Conservation (phyloP, 169 alveolate species). For the Miamiensis avidus region DNA sequence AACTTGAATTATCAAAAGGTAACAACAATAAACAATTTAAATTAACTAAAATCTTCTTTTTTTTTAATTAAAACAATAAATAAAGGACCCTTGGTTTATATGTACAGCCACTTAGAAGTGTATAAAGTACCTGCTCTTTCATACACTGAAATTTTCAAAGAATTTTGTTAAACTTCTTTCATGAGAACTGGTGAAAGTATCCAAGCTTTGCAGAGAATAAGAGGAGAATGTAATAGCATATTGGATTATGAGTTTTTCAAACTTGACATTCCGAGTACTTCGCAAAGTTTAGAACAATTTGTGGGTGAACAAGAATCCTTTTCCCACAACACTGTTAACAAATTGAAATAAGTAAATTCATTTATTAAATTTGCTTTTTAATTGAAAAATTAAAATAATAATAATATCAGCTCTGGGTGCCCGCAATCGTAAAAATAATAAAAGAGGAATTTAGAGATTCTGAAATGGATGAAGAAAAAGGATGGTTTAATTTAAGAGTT, state of each 20-base stretch:
- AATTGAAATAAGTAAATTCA: slow-evolving; percentile 39
- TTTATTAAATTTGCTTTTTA: no score
- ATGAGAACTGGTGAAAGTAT: slow-evolving; percentile 53
- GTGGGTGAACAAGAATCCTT: slow-evolving; percentile 51
- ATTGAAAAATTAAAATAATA: no score
- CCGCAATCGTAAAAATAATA: slow-evolving; percentile 51
- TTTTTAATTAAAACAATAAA: no score
- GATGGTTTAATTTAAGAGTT: slow-evolving; percentile 83
- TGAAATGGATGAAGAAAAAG: slow-evolving; percentile 39
- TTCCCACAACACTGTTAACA: slow-evolving; percentile 37
- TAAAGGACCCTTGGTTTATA: slow-evolving; percentile 1
- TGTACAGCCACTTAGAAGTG: slow-evolving; percentile 34
- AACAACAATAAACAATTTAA: slow-evolving; percentile 55
- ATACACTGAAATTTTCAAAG: slow-evolving; percentile 52
- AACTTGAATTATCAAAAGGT: slow-evolving; percentile 81
- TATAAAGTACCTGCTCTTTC: slow-evolving; percentile 43
- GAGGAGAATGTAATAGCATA: slow-evolving; percentile 61
- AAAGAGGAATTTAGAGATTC: slow-evolving; percentile 26
- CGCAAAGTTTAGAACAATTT: slow-evolving; percentile 62
- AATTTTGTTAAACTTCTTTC: slow-evolving; percentile 51
- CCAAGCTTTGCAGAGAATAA: slow-evolving; percentile 43
- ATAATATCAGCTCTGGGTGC: slow-evolving; percentile 36
- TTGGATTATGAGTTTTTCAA: slow-evolving; percentile 55
- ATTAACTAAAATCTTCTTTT: no score
- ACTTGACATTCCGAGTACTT: slow-evolving; percentile 38